Evolutionary conservation across 2,329 filamentous ascomycete species (phyloP).

Genomic region (Cladophialophora bantiana): DNA sequence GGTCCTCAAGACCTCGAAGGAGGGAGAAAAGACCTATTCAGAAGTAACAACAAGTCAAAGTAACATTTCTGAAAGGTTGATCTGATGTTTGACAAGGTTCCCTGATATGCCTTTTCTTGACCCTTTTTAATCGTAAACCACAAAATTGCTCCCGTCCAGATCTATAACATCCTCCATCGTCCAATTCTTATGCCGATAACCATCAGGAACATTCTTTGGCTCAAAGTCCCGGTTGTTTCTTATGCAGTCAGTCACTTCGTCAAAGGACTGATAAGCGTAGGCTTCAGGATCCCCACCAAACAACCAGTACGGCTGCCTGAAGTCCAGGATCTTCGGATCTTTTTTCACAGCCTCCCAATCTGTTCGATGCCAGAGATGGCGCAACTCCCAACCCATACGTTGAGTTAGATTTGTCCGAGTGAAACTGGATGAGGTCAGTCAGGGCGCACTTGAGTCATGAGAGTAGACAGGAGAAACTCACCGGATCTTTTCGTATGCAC

Average conservation of each 20-base stretch:
- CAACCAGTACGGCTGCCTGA: conserved; percentile 56
- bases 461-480: not conserved
- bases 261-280: conserved; percentile 52
- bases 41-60: no score
- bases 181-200: conserved; percentile 21
- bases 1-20: no score
- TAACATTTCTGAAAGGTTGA: no score
- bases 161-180: conserved; percentile 15
- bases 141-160: not conserved
- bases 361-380: conserved; percentile 24
- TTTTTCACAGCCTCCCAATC: conserved; percentile 22
- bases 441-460: not conserved
- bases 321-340: conserved; percentile 8
- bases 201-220: conserved; percentile 9
- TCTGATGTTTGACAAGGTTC: no score
- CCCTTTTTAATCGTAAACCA: no score
- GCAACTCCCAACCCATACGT: conserved; percentile 32
- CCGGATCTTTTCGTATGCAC: conserved; percentile 18
- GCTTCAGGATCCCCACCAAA: conserved; percentile 58
- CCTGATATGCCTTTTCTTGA: no score
- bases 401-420: conserved; percentile 24
- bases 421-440: not conserved
- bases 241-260: conserved; percentile 29
- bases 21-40: no score
- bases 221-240: conserved; percentile 2